Evolutionary conservation across 805 yeast species (phyloP), one percentile per base, ranked within the genome.

Genomic region (Sporopachydermia lactativora): DNA sequence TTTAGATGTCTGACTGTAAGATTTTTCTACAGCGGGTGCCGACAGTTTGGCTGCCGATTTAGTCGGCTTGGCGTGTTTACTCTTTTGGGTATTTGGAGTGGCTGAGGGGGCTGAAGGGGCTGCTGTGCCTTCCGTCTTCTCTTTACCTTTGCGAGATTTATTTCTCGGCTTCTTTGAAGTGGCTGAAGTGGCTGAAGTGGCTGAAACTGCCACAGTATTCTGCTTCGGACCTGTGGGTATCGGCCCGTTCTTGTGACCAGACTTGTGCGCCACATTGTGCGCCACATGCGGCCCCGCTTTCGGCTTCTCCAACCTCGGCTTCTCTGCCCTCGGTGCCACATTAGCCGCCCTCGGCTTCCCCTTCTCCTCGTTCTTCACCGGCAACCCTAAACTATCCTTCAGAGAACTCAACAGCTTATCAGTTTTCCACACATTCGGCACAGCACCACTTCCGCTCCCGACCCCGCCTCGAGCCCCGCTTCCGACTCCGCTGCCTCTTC

Each of bases 371-470:
- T 35, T 36, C 36, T 43, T 45, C 6, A 15, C n/a, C n/a, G n/a
- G n/a, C 18, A 16, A n/a, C 24, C 44, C 19, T 39, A 31, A 19
- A 42, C 44, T 31, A n/a, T 60, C 60, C 48, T 70, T 68, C 44
- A 73, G 61, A 41, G 66, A 52, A 5, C 64, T 58, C 43, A 72
- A 53, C 18, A 73, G 54, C 38, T 70, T 75, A 40, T 64, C 63
- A 4, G 65, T 54, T 24, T 53, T 53, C 49, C 59, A 14, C 15
- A 34, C 42, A 31, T 35, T 39, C 14, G 37, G 4, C 34, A 19
- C 41, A 42, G 34, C 28, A 13, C 38, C 15, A 38, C 40, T 14
- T 40, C 56, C 39, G 60, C 47, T 24, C 59, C 52, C 50, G 57
- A 55, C 34, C 55, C 51, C 44, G 60, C 62, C 40, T 57, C 54